Evolutionary conservation across 257 asterid species (phyloP).

Genomic region (Forsythia suspensa): DNA sequence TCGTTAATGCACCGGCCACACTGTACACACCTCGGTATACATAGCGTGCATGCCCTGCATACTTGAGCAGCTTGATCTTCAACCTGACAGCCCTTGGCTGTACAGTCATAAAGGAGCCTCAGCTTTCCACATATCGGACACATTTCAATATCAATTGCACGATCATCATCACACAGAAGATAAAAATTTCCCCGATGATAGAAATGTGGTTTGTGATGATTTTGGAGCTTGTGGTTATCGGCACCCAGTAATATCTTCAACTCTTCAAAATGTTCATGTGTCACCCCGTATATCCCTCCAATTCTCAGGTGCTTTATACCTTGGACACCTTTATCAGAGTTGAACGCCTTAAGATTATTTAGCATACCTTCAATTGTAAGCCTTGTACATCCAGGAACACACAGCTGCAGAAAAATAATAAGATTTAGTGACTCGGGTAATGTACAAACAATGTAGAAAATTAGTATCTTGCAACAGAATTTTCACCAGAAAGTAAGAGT

Average conservation of each 20-base stretch:
- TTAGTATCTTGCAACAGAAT: neutral
- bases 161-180: slow-evolving; percentile 65
- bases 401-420: slow-evolving; percentile 50
- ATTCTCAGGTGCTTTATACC: slow-evolving; percentile 70
- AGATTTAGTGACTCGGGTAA: slow-evolving; percentile 12
- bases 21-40: slow-evolving; percentile 66
- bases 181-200: slow-evolving; percentile 54
- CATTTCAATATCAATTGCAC: slow-evolving; percentile 69
- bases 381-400: slow-evolving; percentile 84
- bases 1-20: slow-evolving; percentile 76
- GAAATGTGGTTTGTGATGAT: slow-evolving; percentile 51
- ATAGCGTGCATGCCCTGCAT: slow-evolving; percentile 74
- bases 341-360: slow-evolving; percentile 45
- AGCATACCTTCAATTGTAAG: slow-evolving; percentile 64
- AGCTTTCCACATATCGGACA: slow-evolving; percentile 72
- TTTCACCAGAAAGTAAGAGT: neutral
- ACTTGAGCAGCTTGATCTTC: slow-evolving; percentile 39
- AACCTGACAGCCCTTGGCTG: slow-evolving; percentile 60
- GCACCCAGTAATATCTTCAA: slow-evolving; percentile 49
- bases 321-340: slow-evolving; percentile 34
- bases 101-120: slow-evolving; percentile 79
- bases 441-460: neutral
- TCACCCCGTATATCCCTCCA: slow-evolving; percentile 69
- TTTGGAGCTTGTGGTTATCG: slow-evolving; percentile 25
- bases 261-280: slow-evolving; percentile 55